phyloP scores from a whole-genome alignment of 2,329 filamentous ascomycete genomes.

The Trichoderma afroharzianum region DNA sequence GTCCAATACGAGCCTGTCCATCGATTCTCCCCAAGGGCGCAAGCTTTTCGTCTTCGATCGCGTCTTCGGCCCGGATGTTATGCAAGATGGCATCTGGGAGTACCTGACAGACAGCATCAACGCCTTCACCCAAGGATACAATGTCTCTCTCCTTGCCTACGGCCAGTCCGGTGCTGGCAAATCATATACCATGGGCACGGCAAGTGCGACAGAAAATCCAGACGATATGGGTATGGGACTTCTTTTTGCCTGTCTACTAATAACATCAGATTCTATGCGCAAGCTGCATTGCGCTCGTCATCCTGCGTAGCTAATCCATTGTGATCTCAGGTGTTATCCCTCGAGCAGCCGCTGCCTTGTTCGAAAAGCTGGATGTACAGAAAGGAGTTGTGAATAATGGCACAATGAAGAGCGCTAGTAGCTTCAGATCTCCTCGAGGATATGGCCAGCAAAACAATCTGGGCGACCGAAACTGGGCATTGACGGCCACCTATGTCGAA shows the following conservation, averaged over 20 bases:
- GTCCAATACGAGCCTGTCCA: slow-evolving; percentile 76
- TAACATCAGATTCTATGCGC: neutral
- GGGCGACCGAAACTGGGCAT: slow-evolving; percentile 75
- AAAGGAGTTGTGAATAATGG: slow-evolving; percentile 44
- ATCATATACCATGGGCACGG: slow-evolving; percentile 98
- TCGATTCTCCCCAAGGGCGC: slow-evolving; percentile 87
- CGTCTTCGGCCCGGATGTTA: slow-evolving; percentile 79
- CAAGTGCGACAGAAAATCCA: slow-evolving; percentile 72
- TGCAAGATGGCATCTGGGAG: slow-evolving; percentile 89
- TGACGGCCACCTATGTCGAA: slow-evolving; percentile 92
- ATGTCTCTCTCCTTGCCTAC: slow-evolving; percentile 95
- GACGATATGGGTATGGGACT: slow-evolving; percentile 70
- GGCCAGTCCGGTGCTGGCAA: slow-evolving; percentile 97
- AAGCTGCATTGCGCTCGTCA: neutral
- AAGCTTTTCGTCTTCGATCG: slow-evolving; percentile 97
- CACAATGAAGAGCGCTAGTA: slow-evolving; percentile 52
- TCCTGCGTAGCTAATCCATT: neutral
- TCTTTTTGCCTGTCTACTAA: neutral
- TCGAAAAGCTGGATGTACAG: slow-evolving; percentile 74
- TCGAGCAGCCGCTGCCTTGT: slow-evolving; percentile 78
- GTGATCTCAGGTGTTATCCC: slow-evolving; percentile 77
- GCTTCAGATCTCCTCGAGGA: slow-evolving; percentile 70
- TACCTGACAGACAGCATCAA: slow-evolving; percentile 87
- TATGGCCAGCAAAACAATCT: slow-evolving; percentile 52
- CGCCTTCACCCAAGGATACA: slow-evolving; percentile 93